phyloP scores from a whole-genome alignment of 2,329 filamentous ascomycete genomes.

The Penicillium sp. region DNA sequence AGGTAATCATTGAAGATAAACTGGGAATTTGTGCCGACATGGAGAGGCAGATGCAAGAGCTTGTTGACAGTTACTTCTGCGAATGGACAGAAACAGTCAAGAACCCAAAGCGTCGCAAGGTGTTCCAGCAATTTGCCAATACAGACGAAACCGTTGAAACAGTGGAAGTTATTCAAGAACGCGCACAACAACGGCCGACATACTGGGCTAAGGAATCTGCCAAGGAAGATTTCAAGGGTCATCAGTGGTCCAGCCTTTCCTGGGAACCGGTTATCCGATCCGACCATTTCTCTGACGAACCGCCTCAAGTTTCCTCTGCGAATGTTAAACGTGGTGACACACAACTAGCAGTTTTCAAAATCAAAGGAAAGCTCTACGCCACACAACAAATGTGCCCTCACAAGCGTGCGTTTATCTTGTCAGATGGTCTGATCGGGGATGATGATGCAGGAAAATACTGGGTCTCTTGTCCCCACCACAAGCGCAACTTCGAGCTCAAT shows the following conservation, averaged over 20 bases:
- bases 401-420: constrained; percentile 86
- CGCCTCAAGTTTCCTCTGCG: constrained; percentile 71
- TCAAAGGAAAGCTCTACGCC: constrained; percentile 79
- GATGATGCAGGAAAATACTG: constrained; percentile 67
- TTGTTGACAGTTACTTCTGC: constrained; percentile 84
- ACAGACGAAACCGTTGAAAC: constrained; percentile 70
- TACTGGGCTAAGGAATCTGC: constrained; percentile 75
- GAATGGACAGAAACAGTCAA: constrained; percentile 87
- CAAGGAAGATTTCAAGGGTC: constrained; percentile 72
- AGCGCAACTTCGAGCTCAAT: constrained; percentile 81
- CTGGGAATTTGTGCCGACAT: constrained; percentile 83
- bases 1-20: constrained; percentile 83
- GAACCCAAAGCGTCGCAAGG: constrained; percentile 66
- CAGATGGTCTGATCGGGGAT: constrained; percentile 79
- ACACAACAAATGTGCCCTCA: constrained; percentile 96
- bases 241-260: constrained; percentile 65
- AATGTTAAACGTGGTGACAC: constrained; percentile 86
- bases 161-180: constrained; percentile 72
- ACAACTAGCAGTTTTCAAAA: constrained; percentile 84
- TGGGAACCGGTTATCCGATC: constrained; percentile 83
- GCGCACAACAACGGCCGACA: constrained; percentile 73
- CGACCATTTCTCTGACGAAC: constrained; percentile 68
- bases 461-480: constrained; percentile 87
- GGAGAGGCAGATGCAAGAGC: constrained; percentile 83
- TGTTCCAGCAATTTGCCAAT: constrained; percentile 85